Conservation (phyloP, 2,329 filamentous ascomycete genomes). For the Curvularia hawaiiensis region DNA sequence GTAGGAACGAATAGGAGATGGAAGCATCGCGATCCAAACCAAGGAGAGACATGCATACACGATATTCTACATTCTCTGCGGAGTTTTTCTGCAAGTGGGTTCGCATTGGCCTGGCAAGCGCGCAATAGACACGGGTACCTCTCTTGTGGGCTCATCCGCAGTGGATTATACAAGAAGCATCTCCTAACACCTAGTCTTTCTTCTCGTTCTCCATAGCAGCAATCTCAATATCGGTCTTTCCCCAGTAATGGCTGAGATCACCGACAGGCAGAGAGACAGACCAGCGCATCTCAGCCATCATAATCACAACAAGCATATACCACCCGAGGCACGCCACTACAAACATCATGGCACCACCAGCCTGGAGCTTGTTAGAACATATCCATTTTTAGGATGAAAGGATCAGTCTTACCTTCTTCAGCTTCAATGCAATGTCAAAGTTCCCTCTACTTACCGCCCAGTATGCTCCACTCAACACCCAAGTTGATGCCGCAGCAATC, state of each 20-base stretch:
- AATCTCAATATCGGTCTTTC: conserved; percentile 34
- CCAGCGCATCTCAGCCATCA: conserved; percentile 60
- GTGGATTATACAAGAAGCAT: no score
- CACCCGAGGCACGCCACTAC: conserved; percentile 56
- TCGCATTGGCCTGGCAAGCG: neutral
- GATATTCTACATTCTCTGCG: neutral
- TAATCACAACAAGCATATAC: conserved; percentile 61
- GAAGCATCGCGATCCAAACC: neutral
- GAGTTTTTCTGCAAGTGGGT: neutral
- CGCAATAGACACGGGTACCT: neutral
- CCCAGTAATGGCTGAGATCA: conserved; percentile 58
- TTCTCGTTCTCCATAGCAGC: conserved; percentile 34
- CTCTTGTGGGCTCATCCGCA: neutral
- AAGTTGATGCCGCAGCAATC: conserved; percentile 53
- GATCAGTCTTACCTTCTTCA: conserved; percentile 52
- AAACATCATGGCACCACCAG: conserved; percentile 50
- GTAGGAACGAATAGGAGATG: neutral
- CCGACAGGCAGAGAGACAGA: conserved; percentile 56
- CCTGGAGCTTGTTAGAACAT: conserved; percentile 23
- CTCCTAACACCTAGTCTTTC: conserved; percentile 24
- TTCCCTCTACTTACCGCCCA: conserved; percentile 55
- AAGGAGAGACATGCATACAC: neutral
- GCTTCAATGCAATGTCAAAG: conserved; percentile 47
- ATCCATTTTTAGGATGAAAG: neutral
- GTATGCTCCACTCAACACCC: conserved; percentile 56